A percentile compares a stretch with the other conserved stretches of the same genome.
phyloP scores from a whole-genome alignment of 805 yeast species.

The Nakazawaea pomicola region DNA sequence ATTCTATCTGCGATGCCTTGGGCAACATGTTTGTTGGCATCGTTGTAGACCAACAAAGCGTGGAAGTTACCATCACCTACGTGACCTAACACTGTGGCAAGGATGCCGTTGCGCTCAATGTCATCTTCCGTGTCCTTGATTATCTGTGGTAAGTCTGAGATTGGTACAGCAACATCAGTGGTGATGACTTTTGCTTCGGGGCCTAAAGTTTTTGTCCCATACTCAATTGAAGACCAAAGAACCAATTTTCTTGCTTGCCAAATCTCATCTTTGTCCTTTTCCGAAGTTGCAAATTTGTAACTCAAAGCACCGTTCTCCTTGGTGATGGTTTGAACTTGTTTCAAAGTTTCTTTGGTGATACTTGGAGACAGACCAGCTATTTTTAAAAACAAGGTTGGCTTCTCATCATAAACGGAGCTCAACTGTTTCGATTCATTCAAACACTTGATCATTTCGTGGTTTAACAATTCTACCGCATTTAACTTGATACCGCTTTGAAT shows the following conservation, averaged over 20 bases:
- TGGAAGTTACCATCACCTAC: slow-evolving; percentile 76
- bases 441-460: slow-evolving; percentile 55
- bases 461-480: slow-evolving; percentile 66
- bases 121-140: slow-evolving; percentile 52
- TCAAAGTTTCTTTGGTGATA: slow-evolving; percentile 35
- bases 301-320: slow-evolving; percentile 37
- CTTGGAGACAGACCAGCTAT: slow-evolving; percentile 34
- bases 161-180: slow-evolving; percentile 70
- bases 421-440: slow-evolving; percentile 43
- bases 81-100: slow-evolving; percentile 55
- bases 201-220: slow-evolving; percentile 44
- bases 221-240: slow-evolving; percentile 51
- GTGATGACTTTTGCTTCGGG: slow-evolving; percentile 51
- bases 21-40: slow-evolving; percentile 33
- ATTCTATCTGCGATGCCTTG: slow-evolving; percentile 24
- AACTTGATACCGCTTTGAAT: slow-evolving; percentile 56
- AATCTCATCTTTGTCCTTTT: slow-evolving; percentile 53
- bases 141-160: slow-evolving; percentile 50
- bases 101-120: slow-evolving; percentile 38
- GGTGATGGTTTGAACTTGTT: slow-evolving; percentile 43
- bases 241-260: slow-evolving; percentile 68
- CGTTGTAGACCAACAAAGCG: slow-evolving; percentile 45
- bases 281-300: slow-evolving; percentile 49
- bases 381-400: slow-evolving; percentile 57
- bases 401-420: slow-evolving; percentile 48